Conservation (phyloP, 805 yeast species). For the Nakazawaea pomicola region DNA sequence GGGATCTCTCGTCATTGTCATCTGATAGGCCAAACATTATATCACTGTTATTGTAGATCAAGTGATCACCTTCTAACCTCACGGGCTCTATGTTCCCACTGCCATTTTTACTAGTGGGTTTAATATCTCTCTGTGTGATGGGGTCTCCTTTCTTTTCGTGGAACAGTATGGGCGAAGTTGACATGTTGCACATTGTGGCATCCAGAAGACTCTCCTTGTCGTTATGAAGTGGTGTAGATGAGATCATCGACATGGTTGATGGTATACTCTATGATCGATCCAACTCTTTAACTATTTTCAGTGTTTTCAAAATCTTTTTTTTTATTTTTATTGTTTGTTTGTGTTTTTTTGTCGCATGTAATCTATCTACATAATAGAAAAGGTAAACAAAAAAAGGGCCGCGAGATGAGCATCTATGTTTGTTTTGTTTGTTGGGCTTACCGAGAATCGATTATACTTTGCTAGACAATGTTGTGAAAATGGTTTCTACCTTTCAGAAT, state of each 20-base stretch:
- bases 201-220: neutral
- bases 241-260: constrained; percentile 8
- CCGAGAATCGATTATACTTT: too few relatives aligned
- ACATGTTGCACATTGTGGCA: neutral
- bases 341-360: neutral
- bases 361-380: neutral
- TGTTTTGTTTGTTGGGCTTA: too few relatives aligned
- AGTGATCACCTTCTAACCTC: neutral
- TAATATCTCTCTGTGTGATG: too few relatives aligned
- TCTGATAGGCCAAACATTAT: too few relatives aligned
- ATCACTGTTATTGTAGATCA: too few relatives aligned
- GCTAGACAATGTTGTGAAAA: constrained; percentile 53
- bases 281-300: neutral
- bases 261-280: neutral
- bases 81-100: too few relatives aligned
- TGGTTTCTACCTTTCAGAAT: constrained; percentile 51
- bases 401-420: constrained; percentile 1
- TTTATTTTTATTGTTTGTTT: neutral
- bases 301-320: neutral
- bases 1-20: too few relatives aligned
- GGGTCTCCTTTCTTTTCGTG: constrained; percentile 1
- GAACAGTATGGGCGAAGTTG: constrained; percentile 6
- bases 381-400: neutral
- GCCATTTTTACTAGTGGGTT: too few relatives aligned
- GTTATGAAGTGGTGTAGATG: constrained; percentile 6